Percentiles rank a stretch among this genome's conserved stretches.
These are phyloP conservation scores for Wickerhamomyces xylosicus DNA, from an alignment of 805 yeast species.

Conservation along the genomic window DNA sequence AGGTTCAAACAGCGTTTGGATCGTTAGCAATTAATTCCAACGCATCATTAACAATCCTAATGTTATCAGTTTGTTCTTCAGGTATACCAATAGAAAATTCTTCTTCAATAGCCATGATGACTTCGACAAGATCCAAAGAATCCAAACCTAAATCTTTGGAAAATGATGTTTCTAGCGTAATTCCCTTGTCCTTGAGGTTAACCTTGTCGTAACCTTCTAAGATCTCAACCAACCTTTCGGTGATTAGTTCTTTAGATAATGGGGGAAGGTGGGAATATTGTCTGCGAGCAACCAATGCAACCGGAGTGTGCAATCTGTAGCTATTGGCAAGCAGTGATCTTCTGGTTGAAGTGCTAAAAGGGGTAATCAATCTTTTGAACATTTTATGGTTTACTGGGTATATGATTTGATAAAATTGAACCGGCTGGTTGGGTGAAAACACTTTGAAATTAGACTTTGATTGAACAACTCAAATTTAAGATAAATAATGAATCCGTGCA, in stretches of 20 bases:
- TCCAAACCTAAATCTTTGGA: constrained; percentile 59
- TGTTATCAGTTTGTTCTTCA: constrained; percentile 77
- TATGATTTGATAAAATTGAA: no score
- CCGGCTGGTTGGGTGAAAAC: no score
- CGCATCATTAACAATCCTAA: constrained; percentile 81
- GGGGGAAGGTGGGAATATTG: constrained; percentile 49
- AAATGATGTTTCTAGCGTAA: constrained; percentile 38
- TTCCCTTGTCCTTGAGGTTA: constrained; percentile 20
- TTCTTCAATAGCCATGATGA: constrained; percentile 64
- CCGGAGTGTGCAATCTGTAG: not conserved
- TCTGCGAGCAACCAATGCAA: constrained; percentile 11
- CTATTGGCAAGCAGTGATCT: not conserved
- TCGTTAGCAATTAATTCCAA: constrained; percentile 50
- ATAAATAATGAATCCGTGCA: no score
- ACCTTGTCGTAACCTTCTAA: constrained; percentile 57
- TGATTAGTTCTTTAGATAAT: constrained; percentile 50
- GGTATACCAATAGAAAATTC: constrained; percentile 60
- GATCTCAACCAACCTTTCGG: constrained; percentile 51
- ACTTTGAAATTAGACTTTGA: no score
- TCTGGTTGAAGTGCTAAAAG: not conserved
- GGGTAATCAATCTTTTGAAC: not conserved
- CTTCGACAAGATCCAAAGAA: constrained; percentile 64
- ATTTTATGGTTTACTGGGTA: no score
- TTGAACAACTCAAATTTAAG: no score
- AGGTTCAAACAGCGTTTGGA: constrained; percentile 13